Evolutionary conservation across 1,139 yeast species (phyloP).

Genomic region (Pichia sp.): DNA sequence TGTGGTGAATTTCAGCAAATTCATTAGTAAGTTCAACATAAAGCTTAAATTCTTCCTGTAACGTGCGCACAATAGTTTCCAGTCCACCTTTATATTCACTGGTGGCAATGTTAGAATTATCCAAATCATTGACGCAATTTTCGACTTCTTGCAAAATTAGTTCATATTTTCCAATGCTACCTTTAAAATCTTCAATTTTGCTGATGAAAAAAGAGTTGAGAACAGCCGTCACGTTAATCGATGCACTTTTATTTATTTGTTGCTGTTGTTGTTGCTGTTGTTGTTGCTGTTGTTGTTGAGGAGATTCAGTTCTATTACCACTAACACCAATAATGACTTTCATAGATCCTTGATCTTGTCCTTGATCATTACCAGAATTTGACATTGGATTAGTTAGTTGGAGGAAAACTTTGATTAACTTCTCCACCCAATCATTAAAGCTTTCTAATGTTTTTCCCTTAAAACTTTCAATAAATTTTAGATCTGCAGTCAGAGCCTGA

Average conservation of each 20-base stretch:
- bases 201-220: constrained; percentile 48
- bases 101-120: constrained; percentile 32
- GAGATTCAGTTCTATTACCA: constrained; percentile 23
- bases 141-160: constrained; percentile 65
- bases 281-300: constrained; percentile 15
- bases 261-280: constrained; percentile 15
- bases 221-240: constrained; percentile 27
- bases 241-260: constrained; percentile 17
- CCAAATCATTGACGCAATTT: constrained; percentile 66
- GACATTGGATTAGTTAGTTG: constrained; percentile 31
- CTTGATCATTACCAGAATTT: constrained; percentile 18
- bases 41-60: constrained; percentile 73
- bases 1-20: constrained; percentile 83
- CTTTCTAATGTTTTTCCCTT: constrained; percentile 31
- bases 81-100: constrained; percentile 41
- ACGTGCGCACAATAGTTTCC: constrained; percentile 53
- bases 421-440: constrained; percentile 33
- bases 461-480: constrained; percentile 43
- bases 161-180: constrained; percentile 63
- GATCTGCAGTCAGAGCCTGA: constrained; percentile 65
- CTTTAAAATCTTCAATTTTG: constrained; percentile 44
- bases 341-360: constrained; percentile 20
- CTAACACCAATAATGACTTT: constrained; percentile 27
- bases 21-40: constrained; percentile 89
- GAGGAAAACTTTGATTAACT: constrained; percentile 29